These are phyloP conservation scores for Corynascus novoguineensis DNA, from an alignment of 495 filamentous ascomycete genomes.

Conservation along the genomic window DNA sequence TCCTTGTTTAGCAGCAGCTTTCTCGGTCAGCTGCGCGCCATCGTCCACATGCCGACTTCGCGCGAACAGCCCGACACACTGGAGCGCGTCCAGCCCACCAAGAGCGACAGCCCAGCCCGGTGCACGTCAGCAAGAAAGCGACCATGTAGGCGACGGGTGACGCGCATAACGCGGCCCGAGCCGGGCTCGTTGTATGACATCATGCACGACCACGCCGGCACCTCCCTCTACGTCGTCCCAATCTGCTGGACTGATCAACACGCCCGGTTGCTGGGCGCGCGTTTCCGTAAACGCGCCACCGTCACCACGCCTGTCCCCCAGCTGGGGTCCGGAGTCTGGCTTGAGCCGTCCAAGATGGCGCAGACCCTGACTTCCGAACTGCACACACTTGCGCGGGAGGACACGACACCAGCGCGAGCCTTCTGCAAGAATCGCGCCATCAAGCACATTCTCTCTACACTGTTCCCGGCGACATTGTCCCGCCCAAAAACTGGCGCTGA, in stretches of 20 bases:
- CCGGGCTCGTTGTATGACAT: slow-evolving; percentile 44
- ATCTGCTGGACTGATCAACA: slow-evolving; percentile 46
- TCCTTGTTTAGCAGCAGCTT: slow-evolving; percentile 30
- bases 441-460: slow-evolving; percentile 27
- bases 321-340: slow-evolving; percentile 7
- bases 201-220: slow-evolving; percentile 39
- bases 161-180: slow-evolving; percentile 30
- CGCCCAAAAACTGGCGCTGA: slow-evolving; percentile 23
- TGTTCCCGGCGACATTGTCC: slow-evolving; percentile 34
- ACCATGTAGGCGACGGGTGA: slow-evolving; percentile 16
- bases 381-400: slow-evolving; percentile 26
- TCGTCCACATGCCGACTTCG: slow-evolving; percentile 29
- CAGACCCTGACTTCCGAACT: slow-evolving; percentile 28
- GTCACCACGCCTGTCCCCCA: slow-evolving; percentile 31
- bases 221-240: slow-evolving; percentile 37
- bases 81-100: slow-evolving; percentile 5
- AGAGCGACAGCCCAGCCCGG: neutral
- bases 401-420: neutral
- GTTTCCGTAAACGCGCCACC: slow-evolving; percentile 32
- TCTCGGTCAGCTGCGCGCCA: slow-evolving; percentile 30
- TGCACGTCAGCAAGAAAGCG: slow-evolving; percentile 1
- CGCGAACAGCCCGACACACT: slow-evolving; percentile 15
- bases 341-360: slow-evolving; percentile 27
- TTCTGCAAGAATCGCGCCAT: slow-evolving; percentile 31
- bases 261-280: slow-evolving; percentile 33